Evolutionary conservation across 164 flowering plant species (phyloP), one percentile per base, ranked within the genome.

Genomic region (Chimonanthus praecox): DNA sequence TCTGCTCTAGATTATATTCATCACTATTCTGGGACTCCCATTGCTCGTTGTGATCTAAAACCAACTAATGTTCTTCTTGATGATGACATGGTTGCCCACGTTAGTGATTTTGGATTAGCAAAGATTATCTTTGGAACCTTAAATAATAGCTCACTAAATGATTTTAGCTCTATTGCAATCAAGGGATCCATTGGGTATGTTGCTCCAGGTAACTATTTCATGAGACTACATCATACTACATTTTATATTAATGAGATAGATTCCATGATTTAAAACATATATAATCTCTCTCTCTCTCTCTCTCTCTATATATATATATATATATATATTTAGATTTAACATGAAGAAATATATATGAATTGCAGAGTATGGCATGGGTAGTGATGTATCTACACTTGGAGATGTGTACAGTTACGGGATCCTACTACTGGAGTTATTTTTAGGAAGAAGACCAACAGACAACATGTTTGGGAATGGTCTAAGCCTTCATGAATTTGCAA

Each of bases 391-490:
- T 7, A 84, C 88, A 1, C 73, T 88, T 72, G 94, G 96, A 73
- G 98, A 92, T 73, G 96, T 92, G 0, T 91, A 83, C 78, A 92
- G 98, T 72, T 91, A 82, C 58, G 98, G 98, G 7, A 88, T 92
- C 2, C 82, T 92, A 6, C 69, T 92, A 63, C 47, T 92, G 62
- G 96, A 92, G 77, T 85, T 88, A 4, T 69, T 89, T 18, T 82
- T 86, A 3, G 88, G 93, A 51, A 87, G 79, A 69, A 85, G 98
- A 0, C 96, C 98, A 49, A 49, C 51, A 49, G 51, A 49, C 0
- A 9, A 49, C 51, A 49, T 49, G 6, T 49, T 49, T 49, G 9
- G 2, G 51, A 49, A 49, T 49, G 51, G 51, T 49, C 51, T 49
- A 5, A 5, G 51, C 51, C 51, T 49, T 49, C 51, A 49, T 5